These are phyloP conservation scores for Aspergillus bridgeri DNA, from an alignment of 495 filamentous ascomycete genomes.

Conservation along the genomic window DNA sequence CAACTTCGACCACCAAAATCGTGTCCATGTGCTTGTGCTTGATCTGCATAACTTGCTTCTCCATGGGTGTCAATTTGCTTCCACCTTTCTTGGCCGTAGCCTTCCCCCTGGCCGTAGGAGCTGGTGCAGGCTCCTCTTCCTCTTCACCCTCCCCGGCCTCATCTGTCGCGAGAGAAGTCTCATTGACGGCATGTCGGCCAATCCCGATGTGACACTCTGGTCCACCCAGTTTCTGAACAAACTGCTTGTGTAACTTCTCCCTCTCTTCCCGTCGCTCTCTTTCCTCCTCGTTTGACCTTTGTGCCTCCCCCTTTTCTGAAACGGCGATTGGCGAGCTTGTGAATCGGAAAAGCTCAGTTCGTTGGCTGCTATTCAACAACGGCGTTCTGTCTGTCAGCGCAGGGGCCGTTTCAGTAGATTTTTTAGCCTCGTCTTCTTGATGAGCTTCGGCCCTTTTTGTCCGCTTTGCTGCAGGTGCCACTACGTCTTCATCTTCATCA, in stretches of 20 bases:
- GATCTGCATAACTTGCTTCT: conserved; percentile 88
- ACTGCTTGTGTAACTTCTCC: conserved; percentile 76
- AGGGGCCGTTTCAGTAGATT: conserved; percentile 6
- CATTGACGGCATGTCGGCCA: conserved; percentile 53
- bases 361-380: conserved; percentile 28
- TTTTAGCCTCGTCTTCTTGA: conserved; percentile 13
- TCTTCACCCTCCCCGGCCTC: conserved; percentile 52
- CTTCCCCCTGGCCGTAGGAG: conserved; percentile 52
- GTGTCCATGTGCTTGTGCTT: conserved; percentile 91
- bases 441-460: conserved; percentile 22
- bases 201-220: conserved; percentile 74
- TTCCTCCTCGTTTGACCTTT: conserved; percentile 41
- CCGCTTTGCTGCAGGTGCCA: conserved; percentile 40
- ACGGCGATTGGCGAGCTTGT: conserved; percentile 32
- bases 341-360: conserved; percentile 41
- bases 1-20: conserved; percentile 85
- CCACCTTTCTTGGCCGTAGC: conserved; percentile 58
- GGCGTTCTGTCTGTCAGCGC: conserved; percentile 9
- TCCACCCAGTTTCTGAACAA: conserved; percentile 83
- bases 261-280: conserved; percentile 46
- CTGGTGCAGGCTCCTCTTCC: conserved; percentile 51
- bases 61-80: conserved; percentile 88
- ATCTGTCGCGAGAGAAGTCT: conserved; percentile 50
- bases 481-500: conserved; percentile 41
- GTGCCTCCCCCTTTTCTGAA: not conserved